Evolutionary conservation across 2,329 filamentous ascomycete genomes (phyloP).

Genomic region (Aspergillus hortae): DNA sequence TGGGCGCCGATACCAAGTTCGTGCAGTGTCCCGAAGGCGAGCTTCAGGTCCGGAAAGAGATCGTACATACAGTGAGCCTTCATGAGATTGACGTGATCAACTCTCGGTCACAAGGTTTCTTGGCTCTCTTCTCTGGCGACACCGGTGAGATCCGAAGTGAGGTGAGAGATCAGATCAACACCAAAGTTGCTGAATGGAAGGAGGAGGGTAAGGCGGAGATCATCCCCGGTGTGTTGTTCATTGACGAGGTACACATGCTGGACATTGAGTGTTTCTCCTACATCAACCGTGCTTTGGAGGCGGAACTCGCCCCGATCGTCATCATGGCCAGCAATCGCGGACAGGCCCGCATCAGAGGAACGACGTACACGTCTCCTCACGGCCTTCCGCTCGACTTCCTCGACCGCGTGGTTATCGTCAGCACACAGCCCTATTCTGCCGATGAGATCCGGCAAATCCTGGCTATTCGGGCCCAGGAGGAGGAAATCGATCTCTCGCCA

Average conservation of each 20-base stretch:
- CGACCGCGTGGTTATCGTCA: constrained; percentile 93
- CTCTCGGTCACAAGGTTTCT: constrained; percentile 94
- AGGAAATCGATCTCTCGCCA: constrained; percentile 86
- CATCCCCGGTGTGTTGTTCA: constrained; percentile 93
- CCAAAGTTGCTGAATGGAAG: constrained; percentile 98
- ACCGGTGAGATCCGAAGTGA: constrained; percentile 97
- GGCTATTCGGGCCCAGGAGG: constrained; percentile 87
- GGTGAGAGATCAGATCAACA: constrained; percentile 98
- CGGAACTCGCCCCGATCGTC: constrained; percentile 90
- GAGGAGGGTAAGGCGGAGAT: constrained; percentile 99
- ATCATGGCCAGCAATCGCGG: constrained; percentile 99
- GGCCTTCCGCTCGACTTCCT: constrained; percentile 93
- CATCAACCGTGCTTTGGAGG: constrained; percentile 94
- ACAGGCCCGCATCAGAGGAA: constrained; percentile 85
- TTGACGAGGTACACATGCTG: constrained; percentile 99
- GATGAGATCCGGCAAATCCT: constrained; percentile 93
- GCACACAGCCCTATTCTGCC: constrained; percentile 75
- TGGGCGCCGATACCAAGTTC: constrained; percentile 98
- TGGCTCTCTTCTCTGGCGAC: constrained; percentile 95
- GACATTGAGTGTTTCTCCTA: constrained; percentile 99
- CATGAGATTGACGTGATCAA: constrained; percentile 99
- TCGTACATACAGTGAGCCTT: constrained; percentile 91
- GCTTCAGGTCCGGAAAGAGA: constrained; percentile 93
- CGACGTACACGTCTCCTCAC: constrained; percentile 88
- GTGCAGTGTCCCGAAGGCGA: constrained; percentile 96